phyloP scores from a whole-genome alignment of 108 stramenopile genomes.

The Fistulifera solaris region DNA sequence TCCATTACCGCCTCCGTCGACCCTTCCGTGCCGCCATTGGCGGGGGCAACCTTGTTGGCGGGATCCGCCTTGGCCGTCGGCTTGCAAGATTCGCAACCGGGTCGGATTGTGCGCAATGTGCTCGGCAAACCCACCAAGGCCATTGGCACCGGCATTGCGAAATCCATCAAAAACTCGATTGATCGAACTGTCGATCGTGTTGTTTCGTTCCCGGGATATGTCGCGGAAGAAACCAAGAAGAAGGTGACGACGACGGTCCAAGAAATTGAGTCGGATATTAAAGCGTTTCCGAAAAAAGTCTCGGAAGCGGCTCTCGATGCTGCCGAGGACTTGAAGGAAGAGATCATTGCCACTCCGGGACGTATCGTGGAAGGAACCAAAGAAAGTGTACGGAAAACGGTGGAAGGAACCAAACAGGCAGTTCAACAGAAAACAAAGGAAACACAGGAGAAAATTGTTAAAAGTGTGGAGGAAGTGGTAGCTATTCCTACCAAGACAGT shows the following conservation, averaged over 20 bases:
- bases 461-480: slow-evolving; percentile 51
- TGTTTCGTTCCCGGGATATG: neutral
- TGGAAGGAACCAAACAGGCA: slow-evolving; percentile 27
- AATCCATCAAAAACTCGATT: slow-evolving; percentile 16
- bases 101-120: slow-evolving; percentile 25
- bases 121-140: slow-evolving; percentile 24
- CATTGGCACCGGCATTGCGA: slow-evolving; percentile 6
- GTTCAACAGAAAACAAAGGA: slow-evolving; percentile 18
- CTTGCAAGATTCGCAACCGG: slow-evolving; percentile 19
- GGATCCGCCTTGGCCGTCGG: slow-evolving; percentile 28
- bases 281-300: slow-evolving; percentile 24
- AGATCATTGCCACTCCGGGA: slow-evolving; percentile 62
- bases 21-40: slow-evolving; percentile 8
- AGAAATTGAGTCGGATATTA: slow-evolving; percentile 14
- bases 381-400: slow-evolving; percentile 15
- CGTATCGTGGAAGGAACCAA: slow-evolving; percentile 40
- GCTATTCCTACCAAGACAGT: slow-evolving; percentile 55
- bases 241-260: slow-evolving; percentile 17
- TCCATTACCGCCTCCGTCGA: neutral
- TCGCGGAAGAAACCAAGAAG: neutral
- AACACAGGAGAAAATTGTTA: slow-evolving; percentile 37
- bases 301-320: slow-evolving; percentile 12
- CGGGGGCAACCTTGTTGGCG: slow-evolving; percentile 21
- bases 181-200: neutral
- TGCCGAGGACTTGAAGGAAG: slow-evolving; percentile 34